Evolutionary conservation across 2,329 filamentous ascomycete species (phyloP), one percentile per base, ranked within the genome.

Genomic region (Albophoma yamanashiensis): DNA sequence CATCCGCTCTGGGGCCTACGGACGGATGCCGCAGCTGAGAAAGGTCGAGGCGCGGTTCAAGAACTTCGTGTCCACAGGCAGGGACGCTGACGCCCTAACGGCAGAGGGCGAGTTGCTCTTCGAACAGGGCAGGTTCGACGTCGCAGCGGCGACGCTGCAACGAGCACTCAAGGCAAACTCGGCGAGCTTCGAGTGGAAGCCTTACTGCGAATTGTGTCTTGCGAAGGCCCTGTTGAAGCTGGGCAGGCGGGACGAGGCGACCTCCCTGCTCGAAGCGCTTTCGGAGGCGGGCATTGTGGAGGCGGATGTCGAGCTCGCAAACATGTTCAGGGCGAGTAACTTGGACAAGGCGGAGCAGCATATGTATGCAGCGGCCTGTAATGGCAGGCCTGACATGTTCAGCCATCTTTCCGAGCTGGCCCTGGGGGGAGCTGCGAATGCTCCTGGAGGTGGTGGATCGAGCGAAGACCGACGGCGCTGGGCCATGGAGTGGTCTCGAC

Each of bases 31-130:
- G 6, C 60, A 61, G n/a, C 62, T 69, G 15, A 58, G 31, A 8
- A 59, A 59, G 5, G 57, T 66, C 3, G 69, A 73, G 57, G 57
- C 61, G 1, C 69, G 68, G 20, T 74, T 74, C 64, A 66, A 63
- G 62, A 57, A 67, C 34, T 62, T 77, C 12, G 65, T 74, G 36
- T 52, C 64, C 15, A 59, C 62, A 38, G 69, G 66, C 34, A 67
- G 64, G n/a, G 67, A 76, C 43, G 65, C 72, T 4, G 66, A 76
- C 53, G 75, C 73, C 39, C 64, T 76, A 27, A 68, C 70, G 4
- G 64, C 69, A 11, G 68, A 75, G 50, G 75, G 70, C 20, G 67
- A 70, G 58, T 34, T 65, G 34, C 67, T 72, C 15, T 67, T 65
- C 56, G 55, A 57, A 34, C 62, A 65, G 45, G 67, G 66, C 7